Evolutionary conservation across 345 rosid genomes (phyloP).

Genomic region (Fremontodendron californicum): DNA sequence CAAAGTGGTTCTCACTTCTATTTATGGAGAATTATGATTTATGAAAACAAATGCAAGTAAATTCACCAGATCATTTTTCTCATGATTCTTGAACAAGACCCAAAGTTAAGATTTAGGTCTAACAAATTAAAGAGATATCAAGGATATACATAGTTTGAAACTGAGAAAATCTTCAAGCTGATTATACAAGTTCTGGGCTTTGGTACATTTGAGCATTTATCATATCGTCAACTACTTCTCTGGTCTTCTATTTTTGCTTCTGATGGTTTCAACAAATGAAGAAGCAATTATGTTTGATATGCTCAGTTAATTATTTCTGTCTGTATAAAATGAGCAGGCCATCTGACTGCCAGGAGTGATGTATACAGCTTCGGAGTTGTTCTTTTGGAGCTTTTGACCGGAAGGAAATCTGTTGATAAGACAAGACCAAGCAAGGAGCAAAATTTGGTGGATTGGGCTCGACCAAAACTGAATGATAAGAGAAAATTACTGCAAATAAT

Average conservation of each 20-base stretch:
- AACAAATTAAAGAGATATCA: not conserved
- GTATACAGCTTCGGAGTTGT: slow-evolving; percentile 98
- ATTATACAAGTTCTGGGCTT: not conserved
- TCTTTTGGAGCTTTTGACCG: slow-evolving; percentile 82
- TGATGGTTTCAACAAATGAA: slow-evolving; percentile 2
- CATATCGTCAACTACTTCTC: not conserved
- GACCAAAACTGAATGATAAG: slow-evolving; percentile 93
- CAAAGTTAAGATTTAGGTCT: not conserved
- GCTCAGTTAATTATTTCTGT: not conserved
- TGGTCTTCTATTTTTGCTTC: not conserved
- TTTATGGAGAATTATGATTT: slow-evolving; percentile 19
- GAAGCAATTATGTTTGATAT: not conserved
- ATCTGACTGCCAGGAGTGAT: slow-evolving; percentile 91
- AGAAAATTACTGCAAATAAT: slow-evolving; percentile 80
- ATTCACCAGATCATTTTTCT: not conserved
- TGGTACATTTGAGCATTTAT: not conserved
- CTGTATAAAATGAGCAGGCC: slow-evolving; percentile 56
- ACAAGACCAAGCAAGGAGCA: slow-evolving; percentile 94
- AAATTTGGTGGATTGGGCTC: slow-evolving; percentile 96
- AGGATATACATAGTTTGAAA: not conserved
- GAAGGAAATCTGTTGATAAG: slow-evolving; percentile 95
- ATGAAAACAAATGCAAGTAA: not conserved
- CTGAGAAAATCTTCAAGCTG: not conserved
- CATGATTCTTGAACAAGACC: not conserved
- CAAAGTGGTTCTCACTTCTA: not conserved